Conservation (phyloP, 2,329 filamentous ascomycete species). For the Hypomyces perniciosus region DNA sequence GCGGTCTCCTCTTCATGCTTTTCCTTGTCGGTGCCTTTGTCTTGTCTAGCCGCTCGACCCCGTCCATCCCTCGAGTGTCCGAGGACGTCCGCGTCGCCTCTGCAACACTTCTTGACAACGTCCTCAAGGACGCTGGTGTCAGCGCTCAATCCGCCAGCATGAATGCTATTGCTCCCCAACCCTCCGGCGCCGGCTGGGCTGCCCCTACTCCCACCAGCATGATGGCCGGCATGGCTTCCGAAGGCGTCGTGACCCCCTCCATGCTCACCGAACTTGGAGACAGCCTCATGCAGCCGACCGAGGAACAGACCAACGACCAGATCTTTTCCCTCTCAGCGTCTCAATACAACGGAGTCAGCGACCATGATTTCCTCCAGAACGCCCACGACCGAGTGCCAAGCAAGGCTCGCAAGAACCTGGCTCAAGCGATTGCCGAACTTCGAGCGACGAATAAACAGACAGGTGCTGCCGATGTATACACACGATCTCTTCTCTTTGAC, state of each 20-base stretch:
- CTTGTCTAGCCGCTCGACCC: conserved; percentile 72
- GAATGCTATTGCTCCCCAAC: conserved; percentile 43
- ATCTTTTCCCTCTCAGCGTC: conserved; percentile 79
- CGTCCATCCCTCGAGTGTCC: conserved; percentile 69
- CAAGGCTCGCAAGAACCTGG: conserved; percentile 66
- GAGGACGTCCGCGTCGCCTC: conserved; percentile 76
- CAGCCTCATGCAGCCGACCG: conserved; percentile 65
- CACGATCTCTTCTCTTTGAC: conserved; percentile 87
- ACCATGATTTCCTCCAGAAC: conserved; percentile 62
- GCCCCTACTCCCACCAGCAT: conserved; percentile 35
- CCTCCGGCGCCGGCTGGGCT: conserved; percentile 46
- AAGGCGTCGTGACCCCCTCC: conserved; percentile 43
- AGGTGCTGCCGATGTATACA: conserved; percentile 78
- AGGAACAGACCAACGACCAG: conserved; percentile 82
- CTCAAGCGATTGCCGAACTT: conserved; percentile 75
- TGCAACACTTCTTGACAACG: conserved; percentile 69
- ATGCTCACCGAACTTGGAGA: conserved; percentile 62
- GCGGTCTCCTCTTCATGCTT: conserved; percentile 85
- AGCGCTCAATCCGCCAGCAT: conserved; percentile 36
- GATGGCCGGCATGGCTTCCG: conserved; percentile 34
- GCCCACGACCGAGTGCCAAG: conserved; percentile 48
- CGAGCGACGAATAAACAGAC: conserved; percentile 63
- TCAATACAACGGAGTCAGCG: conserved; percentile 74
- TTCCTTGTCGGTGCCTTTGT: conserved; percentile 95
- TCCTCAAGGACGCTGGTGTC: conserved; percentile 74